Evolutionary conservation across 805 yeast genomes (phyloP).

Genomic region (Kazachstania kunashirensis): DNA sequence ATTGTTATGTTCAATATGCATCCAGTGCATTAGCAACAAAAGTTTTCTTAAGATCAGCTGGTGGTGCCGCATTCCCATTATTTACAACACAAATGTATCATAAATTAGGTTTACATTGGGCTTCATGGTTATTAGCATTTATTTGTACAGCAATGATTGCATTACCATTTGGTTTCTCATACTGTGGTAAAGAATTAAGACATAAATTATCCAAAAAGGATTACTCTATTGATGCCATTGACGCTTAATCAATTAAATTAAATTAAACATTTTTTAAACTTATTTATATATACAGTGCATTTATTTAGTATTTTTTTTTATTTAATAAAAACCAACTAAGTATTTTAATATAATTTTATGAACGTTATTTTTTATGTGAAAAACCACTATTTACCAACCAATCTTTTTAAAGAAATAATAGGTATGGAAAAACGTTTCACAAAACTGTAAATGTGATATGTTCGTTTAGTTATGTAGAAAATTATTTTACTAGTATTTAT

Average conservation of each 20-base stretch:
- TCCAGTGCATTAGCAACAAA: conserved; percentile 77
- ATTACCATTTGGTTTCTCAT: conserved; percentile 63
- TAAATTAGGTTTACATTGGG: conserved; percentile 69
- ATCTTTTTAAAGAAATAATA: too few relatives aligned
- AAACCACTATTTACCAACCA: neutral
- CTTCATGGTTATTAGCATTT: conserved; percentile 67
- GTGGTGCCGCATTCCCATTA: conserved; percentile 81
- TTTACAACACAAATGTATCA: conserved; percentile 76
- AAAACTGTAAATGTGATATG: neutral
- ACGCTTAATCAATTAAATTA: conserved; percentile 6
- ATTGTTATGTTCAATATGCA: conserved; percentile 74
- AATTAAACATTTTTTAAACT: neutral
- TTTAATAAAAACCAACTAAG: neutral
- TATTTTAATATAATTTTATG: neutral
- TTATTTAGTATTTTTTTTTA: neutral
- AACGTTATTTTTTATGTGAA: too few relatives aligned
- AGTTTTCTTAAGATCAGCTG: conserved; percentile 70
- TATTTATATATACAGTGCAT: neutral
- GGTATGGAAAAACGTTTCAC: too few relatives aligned
- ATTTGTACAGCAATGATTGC: conserved; percentile 67
- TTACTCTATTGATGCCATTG: conserved; percentile 35
- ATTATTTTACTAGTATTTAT: conserved; percentile 23
- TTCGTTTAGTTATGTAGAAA: neutral
- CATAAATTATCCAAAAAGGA: conserved; percentile 58
- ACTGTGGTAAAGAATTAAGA: conserved; percentile 56